Evolutionary conservation across 306 rosid species (phyloP).

Genomic region (Hippophae gyantsensis): DNA sequence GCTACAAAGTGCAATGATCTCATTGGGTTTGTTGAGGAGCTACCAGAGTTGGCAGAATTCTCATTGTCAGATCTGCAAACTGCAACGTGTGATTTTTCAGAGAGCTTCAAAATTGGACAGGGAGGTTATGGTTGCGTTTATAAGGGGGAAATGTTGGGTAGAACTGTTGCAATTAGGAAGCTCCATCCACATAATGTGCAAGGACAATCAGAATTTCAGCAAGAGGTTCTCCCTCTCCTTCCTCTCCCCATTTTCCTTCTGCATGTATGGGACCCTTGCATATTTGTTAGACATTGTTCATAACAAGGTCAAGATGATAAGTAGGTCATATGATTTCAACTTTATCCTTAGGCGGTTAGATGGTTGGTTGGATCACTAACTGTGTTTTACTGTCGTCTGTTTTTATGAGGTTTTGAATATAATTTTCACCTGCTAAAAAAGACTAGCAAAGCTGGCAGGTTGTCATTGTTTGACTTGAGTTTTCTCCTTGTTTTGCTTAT

Average conservation of each 20-base stretch:
- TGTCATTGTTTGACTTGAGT: conserved; percentile 5
- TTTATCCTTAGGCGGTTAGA: not conserved
- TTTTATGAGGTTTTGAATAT: conserved; percentile 1
- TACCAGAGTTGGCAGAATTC: conserved; percentile 53
- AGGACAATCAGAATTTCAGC: conserved; percentile 57
- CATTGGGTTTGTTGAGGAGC: conserved; percentile 37
- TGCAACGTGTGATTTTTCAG: conserved; percentile 77
- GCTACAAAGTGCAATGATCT: conserved; percentile 34
- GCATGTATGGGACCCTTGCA: not conserved
- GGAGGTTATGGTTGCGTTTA: conserved; percentile 70
- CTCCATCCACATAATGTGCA: conserved; percentile 50
- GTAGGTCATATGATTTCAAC: not conserved
- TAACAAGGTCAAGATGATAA: not conserved
- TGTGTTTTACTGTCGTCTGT: not conserved
- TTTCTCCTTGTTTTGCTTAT: conserved; percentile 7
- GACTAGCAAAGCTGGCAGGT: not conserved
- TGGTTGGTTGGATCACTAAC: not conserved
- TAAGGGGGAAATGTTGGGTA: conserved; percentile 79
- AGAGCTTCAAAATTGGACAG: conserved; percentile 56
- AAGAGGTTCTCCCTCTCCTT: conserved; percentile 43
- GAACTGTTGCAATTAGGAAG: conserved; percentile 67
- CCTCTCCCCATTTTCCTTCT: not conserved
- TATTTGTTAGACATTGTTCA: not conserved
- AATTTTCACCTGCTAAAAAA: not conserved
- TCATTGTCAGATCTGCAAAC: conserved; percentile 54